Percentiles rank a stretch among this genome's conserved stretches.
Evolutionary conservation across 306 rosid species (phyloP).

Genomic region (Gastrolobium villosum): DNA sequence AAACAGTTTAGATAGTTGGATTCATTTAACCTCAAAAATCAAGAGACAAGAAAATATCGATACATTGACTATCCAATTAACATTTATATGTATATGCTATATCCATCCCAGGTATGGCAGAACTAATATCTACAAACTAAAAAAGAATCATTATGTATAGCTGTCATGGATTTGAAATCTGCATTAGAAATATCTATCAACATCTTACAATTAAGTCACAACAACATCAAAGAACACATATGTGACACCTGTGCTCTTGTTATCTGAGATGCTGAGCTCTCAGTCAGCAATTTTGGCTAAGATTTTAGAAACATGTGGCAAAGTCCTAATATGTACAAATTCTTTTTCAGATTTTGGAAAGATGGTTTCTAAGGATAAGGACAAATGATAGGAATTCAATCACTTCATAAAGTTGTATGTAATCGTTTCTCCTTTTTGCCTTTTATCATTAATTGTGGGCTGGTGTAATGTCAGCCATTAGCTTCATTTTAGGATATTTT

Average conservation of each 20-base stretch:
- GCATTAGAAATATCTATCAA: constrained; percentile 15
- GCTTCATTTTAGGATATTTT: no score
- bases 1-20: constrained; percentile 4
- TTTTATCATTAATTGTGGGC: constrained; percentile 31
- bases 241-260: constrained; percentile 48
- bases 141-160: constrained; percentile 22
- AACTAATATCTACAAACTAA: neutral
- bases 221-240: constrained; percentile 29
- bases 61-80: neutral
- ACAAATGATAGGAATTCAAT: constrained; percentile 41
- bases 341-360: constrained; percentile 33
- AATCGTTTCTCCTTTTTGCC: constrained; percentile 6
- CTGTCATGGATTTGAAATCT: constrained; percentile 50
- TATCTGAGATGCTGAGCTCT: neutral
- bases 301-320: constrained; percentile 26
- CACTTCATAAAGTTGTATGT: constrained; percentile 3
- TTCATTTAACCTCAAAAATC: neutral
- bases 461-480: constrained; percentile 16
- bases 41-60: neutral
- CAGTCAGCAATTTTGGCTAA: constrained; percentile 53
- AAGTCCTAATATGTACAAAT: constrained; percentile 32
- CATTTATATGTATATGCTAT: neutral
- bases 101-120: neutral
- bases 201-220: constrained; percentile 25
- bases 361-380: constrained; percentile 29